Percentiles rank a stretch among this genome's conserved stretches.
Conservation (phyloP, 345 rosid genomes). For the Hibiscus trionum region DNA sequence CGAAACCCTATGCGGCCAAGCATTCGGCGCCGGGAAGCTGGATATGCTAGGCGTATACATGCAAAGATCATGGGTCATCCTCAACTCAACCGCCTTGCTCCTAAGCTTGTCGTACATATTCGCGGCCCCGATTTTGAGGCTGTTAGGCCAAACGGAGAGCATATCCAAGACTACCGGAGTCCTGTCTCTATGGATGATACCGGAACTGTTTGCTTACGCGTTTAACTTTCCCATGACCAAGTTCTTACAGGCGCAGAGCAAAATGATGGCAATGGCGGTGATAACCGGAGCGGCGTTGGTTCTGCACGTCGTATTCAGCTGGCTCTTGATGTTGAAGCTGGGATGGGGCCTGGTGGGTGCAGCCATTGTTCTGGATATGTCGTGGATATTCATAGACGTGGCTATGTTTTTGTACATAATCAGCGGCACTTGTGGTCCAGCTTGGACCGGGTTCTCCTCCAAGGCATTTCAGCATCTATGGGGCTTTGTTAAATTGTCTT, state of each 20-base stretch:
- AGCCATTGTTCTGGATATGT: conserved; percentile 53
- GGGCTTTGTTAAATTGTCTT: conserved; percentile 62
- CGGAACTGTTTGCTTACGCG: conserved; percentile 76
- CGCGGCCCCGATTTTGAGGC: conserved; percentile 37
- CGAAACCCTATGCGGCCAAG: conserved; percentile 96
- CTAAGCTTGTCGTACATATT: conserved; percentile 58
- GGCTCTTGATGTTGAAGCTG: conserved; percentile 55
- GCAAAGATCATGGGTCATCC: conserved; percentile 90
- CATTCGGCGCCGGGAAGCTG: conserved; percentile 71
- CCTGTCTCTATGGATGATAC: conserved; percentile 77
- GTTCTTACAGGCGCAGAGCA: conserved; percentile 87
- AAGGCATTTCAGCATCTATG: conserved; percentile 69
- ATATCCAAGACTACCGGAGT: conserved; percentile 67
- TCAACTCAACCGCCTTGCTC: conserved; percentile 43
- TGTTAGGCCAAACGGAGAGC: conserved; percentile 59
- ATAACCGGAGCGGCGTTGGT: conserved; percentile 51
- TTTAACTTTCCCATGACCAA: conserved; percentile 70
- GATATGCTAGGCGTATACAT: conserved; percentile 89
- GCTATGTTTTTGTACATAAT: conserved; percentile 54
- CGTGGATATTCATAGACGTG: conserved; percentile 62
- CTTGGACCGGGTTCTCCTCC: conserved; percentile 78
- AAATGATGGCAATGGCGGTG: conserved; percentile 73
- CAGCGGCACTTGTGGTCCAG: conserved; percentile 68
- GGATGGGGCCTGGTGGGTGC: conserved; percentile 74
- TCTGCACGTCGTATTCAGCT: conserved; percentile 52